phyloP scores from a whole-genome alignment of 805 yeast species.

The Yueomyces sinensis region DNA sequence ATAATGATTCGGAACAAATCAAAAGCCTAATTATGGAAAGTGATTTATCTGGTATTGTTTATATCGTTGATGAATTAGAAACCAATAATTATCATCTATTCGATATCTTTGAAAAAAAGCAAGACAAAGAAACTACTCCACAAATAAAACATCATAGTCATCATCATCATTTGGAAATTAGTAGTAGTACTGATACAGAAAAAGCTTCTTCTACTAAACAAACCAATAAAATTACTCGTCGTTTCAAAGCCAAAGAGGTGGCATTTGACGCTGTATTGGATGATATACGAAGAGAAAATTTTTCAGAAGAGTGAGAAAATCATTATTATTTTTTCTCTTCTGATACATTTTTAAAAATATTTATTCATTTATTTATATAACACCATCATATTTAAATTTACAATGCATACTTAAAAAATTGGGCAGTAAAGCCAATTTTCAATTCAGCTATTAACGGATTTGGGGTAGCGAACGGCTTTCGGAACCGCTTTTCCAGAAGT shows the following conservation, averaged over 20 bases:
- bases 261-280: background rate
- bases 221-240: background rate
- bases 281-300: too few species aligned
- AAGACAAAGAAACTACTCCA: too few species aligned
- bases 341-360: too few species aligned
- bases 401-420: too few species aligned
- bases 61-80: conserved; percentile 28
- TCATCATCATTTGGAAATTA: background rate
- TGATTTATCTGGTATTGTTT: conserved; percentile 27
- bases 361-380: too few species aligned
- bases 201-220: background rate
- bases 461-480: too few species aligned
- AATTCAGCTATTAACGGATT: too few species aligned
- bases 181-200: background rate
- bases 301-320: too few species aligned
- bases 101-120: conserved; percentile 21
- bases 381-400: too few species aligned
- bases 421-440: too few species aligned
- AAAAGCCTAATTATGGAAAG: conserved; percentile 27
- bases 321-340: too few species aligned
- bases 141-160: conserved; percentile 8
- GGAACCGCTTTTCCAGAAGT: too few species aligned
- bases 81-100: conserved; percentile 29
- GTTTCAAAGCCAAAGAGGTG: background rate
- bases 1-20: conserved; percentile 25